These are phyloP conservation scores for Monosporozyma yasuniensis DNA, from an alignment of 805 yeast species.

Conservation along the genomic window DNA sequence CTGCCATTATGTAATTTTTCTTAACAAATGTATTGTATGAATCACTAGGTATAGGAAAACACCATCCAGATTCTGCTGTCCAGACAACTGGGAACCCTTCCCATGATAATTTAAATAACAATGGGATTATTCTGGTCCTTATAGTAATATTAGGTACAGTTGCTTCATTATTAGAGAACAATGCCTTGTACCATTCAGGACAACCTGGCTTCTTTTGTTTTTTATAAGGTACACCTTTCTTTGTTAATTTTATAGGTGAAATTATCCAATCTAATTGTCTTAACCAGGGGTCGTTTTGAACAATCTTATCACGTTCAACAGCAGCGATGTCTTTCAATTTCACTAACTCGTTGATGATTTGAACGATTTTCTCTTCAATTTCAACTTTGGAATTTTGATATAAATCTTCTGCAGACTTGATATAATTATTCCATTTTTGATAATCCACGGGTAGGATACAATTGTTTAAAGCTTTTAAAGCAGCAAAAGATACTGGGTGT, in stretches of 20 bases:
- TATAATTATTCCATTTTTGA: conserved; percentile 60
- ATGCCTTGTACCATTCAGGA: conserved; percentile 85
- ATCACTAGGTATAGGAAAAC: conserved; percentile 49
- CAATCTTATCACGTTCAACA: conserved; percentile 1
- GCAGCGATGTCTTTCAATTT: conserved; percentile 31
- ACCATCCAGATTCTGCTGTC: conserved; percentile 81
- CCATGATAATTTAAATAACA: conserved; percentile 73
- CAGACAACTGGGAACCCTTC: conserved; percentile 75
- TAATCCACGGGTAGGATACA: conserved; percentile 69
- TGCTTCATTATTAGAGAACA: conserved; percentile 33
- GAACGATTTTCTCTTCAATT: conserved; percentile 50
- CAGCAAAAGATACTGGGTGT: conserved; percentile 92
- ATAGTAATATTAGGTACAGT: conserved; percentile 52
- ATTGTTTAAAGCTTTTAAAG: conserved; percentile 62
- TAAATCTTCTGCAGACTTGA: conserved; percentile 55
- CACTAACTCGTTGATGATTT: conserved; percentile 53
- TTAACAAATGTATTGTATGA: conserved; percentile 26
- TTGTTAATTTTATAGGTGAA: conserved; percentile 49
- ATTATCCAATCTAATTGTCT: conserved; percentile 83
- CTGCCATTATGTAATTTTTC: conserved; percentile 31
- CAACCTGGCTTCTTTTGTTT: conserved; percentile 78
- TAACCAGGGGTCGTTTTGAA: conserved; percentile 74
- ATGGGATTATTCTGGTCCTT: conserved; percentile 66
- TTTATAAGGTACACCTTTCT: conserved; percentile 59
- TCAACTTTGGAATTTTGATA: conserved; percentile 50